phyloP scores from a whole-genome alignment of 2,329 filamentous ascomycete species.

The Fulvia fulva region DNA sequence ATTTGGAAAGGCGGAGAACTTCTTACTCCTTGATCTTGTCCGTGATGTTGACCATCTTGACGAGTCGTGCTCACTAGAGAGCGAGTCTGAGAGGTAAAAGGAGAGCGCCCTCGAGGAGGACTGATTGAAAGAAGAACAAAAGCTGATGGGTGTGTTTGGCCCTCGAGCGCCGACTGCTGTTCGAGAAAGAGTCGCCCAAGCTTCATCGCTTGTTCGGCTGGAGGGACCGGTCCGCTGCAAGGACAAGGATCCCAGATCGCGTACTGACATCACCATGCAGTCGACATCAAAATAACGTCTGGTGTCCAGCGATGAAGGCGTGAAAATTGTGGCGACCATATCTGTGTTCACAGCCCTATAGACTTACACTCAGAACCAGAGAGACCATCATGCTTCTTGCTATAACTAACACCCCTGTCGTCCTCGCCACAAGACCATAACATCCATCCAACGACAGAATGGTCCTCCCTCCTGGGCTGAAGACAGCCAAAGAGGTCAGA shows the following conservation, averaged over 20 bases:
- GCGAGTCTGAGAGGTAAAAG: slow-evolving; percentile 1
- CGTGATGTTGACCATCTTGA: slow-evolving; percentile 94
- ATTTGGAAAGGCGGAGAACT: background rate
- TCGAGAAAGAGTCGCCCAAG: background rate
- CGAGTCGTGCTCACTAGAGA: slow-evolving; percentile 19
- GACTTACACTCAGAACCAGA: background rate
- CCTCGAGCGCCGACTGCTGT: background rate
- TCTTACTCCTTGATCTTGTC: slow-evolving; percentile 99
- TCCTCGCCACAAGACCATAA: background rate
- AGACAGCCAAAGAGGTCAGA: slow-evolving; percentile 25
- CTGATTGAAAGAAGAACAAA: background rate
- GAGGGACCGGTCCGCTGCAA: background rate
- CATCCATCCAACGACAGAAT: background rate
- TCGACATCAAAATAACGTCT: background rate
- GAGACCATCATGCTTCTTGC: background rate
- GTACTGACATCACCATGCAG: background rate
- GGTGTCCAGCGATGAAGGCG: background rate
- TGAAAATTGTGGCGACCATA: background rate
- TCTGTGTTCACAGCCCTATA: too few species aligned
- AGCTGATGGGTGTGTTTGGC: background rate
- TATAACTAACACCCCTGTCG: background rate
- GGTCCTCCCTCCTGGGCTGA: slow-evolving; percentile 29
- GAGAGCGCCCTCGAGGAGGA: background rate
- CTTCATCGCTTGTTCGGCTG: background rate
- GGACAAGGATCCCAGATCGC: background rate